Evolutionary conservation across 2,329 filamentous ascomycete genomes (phyloP), one percentile per base, ranked within the genome.

Genomic region (Paecilomyces sp.): DNA sequence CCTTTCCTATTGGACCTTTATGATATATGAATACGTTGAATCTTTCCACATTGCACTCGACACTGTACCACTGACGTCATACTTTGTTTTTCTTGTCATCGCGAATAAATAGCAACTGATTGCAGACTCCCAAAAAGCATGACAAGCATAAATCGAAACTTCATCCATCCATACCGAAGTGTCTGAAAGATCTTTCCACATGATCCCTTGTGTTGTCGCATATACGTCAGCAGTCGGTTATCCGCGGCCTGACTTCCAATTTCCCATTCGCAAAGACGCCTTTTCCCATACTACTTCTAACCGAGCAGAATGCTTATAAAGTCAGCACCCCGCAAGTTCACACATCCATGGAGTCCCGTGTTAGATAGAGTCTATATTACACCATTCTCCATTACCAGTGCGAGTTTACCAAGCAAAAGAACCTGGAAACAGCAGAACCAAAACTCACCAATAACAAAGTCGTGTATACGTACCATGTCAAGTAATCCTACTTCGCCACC

Each of bases 401-500:
- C n/a, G 11, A 33, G 31, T 2, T 33, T 3, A 5, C n/a, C 41
- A 6, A 18, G 8, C n/a, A n/a, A 9, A 6, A 22, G 13, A 8
- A 4, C n/a, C 36, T 47, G 15, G 5, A 47, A 11, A 18, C 41
- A 22, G 41, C 13, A 8, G 7, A 31, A 15, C 33, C 11, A 33
- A 56, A 4, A 11, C 52, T 50, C 56, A 50, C n/a, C 18, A 47
- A 52, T 25, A 50, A 1, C 36, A 3, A 12, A 6, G 24, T 52
- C 28, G 12, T 13, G 9, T 33, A 54, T 54, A 28, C 13, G 25
- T 22, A n/a, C 58, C 57, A 60, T 51, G 15, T 56, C 51, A 12
- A 41, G 41, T 15, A 47, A 18, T 9, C 56, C 57, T 54, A 62
- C 69, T 67, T 3, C 70, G 66, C 65, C 72, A 64, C 55, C 62